These are phyloP conservation scores for Musa schizocarpa DNA, from an alignment of 176 grass and related monocot genomes.

Conservation along the genomic window DNA sequence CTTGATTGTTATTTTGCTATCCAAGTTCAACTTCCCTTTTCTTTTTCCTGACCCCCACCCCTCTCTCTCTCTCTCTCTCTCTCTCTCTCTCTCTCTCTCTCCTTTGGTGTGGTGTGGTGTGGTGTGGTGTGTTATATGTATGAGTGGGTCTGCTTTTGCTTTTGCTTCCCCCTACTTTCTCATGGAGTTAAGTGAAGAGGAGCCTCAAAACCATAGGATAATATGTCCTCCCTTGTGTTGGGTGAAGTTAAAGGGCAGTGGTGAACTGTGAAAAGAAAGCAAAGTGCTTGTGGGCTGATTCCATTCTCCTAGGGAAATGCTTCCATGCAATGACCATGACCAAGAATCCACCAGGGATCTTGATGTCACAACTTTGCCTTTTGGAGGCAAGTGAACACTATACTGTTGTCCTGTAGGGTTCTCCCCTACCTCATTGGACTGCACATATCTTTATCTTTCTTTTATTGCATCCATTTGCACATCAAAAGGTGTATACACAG, in stretches of 20 bases:
- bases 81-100: constrained; percentile 37
- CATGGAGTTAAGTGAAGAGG: background rate
- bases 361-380: too few species aligned
- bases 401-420: too few species aligned
- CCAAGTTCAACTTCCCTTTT: constrained; percentile 34
- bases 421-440: too few species aligned
- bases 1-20: constrained; percentile 35
- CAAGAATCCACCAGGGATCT: too few species aligned
- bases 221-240: constrained; percentile 74
- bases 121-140: constrained; percentile 30
- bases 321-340: constrained; percentile 43
- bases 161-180: constrained; percentile 25
- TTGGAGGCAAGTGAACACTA: too few species aligned
- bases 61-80: constrained; percentile 33
- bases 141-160: constrained; percentile 87
- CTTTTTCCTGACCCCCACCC: constrained; percentile 37
- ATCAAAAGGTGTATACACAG: too few species aligned
- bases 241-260: constrained; percentile 53
- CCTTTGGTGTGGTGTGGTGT: background rate
- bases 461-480: too few species aligned
- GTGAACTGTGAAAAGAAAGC: constrained; percentile 21
- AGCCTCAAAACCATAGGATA: constrained; percentile 64
- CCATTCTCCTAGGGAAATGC: constrained; percentile 80
- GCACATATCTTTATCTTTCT: too few species aligned
- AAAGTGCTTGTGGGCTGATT: constrained; percentile 30